Conservation (phyloP, 2,329 filamentous ascomycete species). For the Cladobotryum mycophilum region DNA sequence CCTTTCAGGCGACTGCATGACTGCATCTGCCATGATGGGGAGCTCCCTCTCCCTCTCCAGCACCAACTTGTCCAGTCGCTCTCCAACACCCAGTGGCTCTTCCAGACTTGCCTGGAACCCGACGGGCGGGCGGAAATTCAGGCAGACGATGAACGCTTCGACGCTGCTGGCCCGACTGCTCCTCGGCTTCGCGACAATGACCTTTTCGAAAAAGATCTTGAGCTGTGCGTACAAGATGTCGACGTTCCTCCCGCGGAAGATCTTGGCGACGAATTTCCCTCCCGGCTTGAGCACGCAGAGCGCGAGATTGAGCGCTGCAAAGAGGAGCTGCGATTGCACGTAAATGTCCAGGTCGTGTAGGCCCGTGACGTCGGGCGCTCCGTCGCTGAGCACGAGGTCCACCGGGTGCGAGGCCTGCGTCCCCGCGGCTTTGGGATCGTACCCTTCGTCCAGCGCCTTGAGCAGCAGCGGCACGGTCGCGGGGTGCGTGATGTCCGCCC, state of each 20-base stretch:
- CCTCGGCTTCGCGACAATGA: constrained; percentile 87
- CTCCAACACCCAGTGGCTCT: constrained; percentile 63
- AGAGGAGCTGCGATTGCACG: constrained; percentile 91
- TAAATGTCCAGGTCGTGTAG: constrained; percentile 98
- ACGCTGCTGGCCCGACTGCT: constrained; percentile 94
- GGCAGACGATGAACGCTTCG: constrained; percentile 93
- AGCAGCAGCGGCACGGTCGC: constrained; percentile 88
- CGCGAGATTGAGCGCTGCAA: constrained; percentile 87
- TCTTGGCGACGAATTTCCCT: constrained; percentile 96
- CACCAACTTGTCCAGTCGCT: constrained; percentile 46
- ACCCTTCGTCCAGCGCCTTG: constrained; percentile 71
- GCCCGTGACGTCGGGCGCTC: constrained; percentile 92
- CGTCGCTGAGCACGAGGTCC: constrained; percentile 90
- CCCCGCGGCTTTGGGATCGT: constrained; percentile 38
- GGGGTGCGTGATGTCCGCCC: constrained; percentile 95
- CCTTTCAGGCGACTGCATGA: constrained; percentile 40
- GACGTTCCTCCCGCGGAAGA: constrained; percentile 92
- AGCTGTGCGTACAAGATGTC: constrained; percentile 91
- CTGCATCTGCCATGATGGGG: constrained; percentile 34
- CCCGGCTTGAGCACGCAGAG: constrained; percentile 88
- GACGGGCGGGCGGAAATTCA: constrained; percentile 75
- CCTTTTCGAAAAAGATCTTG: constrained; percentile 77
- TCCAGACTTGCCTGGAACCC: constrained; percentile 72
- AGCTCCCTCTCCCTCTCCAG: constrained; percentile 34
- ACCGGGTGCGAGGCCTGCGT: constrained; percentile 65